Evolutionary conservation across 2,329 filamentous ascomycete genomes (phyloP), one percentile per base, ranked within the genome.

Genomic region (Whalleya microplaca): DNA sequence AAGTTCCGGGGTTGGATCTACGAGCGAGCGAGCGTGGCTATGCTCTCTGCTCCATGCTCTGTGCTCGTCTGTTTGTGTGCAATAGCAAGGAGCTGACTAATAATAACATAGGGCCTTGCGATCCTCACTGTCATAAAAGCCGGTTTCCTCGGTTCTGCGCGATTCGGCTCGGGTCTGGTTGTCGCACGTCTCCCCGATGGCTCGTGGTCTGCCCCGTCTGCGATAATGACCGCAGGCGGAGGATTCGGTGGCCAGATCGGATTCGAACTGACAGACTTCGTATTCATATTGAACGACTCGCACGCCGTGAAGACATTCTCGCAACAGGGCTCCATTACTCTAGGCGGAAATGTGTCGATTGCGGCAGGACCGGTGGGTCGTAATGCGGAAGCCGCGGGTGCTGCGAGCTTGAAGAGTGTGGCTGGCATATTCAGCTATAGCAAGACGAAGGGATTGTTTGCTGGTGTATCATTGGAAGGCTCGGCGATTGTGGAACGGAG

Each of bases 391-490:
- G 95, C 95, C 12, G 94, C 95, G 37, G 95, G 95, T 62, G 94
- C 93, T 14, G 95, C 95, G 7, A 96, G 91, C 65, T 81, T 96
- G 62, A 94, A 87, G 78, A 88, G 92, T 61, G 89, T 98, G 8
- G 90, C 93, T 0, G 95, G 91, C 51, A 88, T 99, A 48, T 99
- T 99, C 80, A 91, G 91, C 69, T 99, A 99, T 81, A 95, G 90
- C 73, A 98, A 97, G 78, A 99, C 95, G 12, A 98, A 97, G 79
- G 95, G 95, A 19, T 79, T 99, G 29, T 99, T 99, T 67, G 95
- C 95, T 4, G 95, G 95, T 71, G 93, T 99, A 46, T 96, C 91
- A 66, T 79, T 99, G 64, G 95, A 99, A 74, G 95, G 95, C 20
- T 94, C 90, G 59, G 92, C 91, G 51, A 88, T 99, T 63, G 91